phyloP scores from a whole-genome alignment of 768 basidiomycete genomes.

The Suillus sp. region DNA sequence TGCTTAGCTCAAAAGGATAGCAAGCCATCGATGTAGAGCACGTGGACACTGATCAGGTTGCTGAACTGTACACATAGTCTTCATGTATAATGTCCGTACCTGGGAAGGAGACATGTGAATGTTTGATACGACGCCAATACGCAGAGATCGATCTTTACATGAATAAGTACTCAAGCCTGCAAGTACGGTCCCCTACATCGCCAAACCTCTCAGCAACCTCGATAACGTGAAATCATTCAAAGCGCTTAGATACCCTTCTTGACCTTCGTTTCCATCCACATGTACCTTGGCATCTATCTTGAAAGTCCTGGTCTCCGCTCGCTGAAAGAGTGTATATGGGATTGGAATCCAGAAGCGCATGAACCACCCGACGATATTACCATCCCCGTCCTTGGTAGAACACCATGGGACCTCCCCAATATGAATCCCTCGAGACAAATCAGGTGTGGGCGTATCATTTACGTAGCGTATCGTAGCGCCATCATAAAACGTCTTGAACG shows the following conservation, averaged over 20 bases:
- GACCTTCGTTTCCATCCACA: slow-evolving; percentile 29
- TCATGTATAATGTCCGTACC: not conserved
- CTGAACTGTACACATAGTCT: not conserved
- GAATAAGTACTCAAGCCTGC: not conserved
- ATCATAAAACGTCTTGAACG: not conserved
- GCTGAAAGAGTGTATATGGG: slow-evolving; percentile 46
- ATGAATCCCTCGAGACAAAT: slow-evolving; percentile 19
- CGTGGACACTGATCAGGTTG: not conserved
- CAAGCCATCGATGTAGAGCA: not conserved
- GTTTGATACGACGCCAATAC: not conserved
- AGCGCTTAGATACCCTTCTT: slow-evolving; percentile 19
- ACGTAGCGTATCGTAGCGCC: slow-evolving; percentile 10
- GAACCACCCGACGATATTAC: slow-evolving; percentile 29
- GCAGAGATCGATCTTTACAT: not conserved
- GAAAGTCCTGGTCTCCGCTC: slow-evolving; percentile 49
- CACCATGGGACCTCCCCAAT: slow-evolving; percentile 19
- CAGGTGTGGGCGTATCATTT: not conserved
- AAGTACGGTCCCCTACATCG: not conserved
- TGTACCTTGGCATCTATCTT: slow-evolving; percentile 39
- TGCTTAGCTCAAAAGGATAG: not conserved
- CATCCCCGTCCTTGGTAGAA: slow-evolving; percentile 7
- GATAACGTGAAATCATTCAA: slow-evolving; percentile 45
- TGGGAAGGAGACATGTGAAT: not conserved
- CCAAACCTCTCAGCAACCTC: slow-evolving; percentile 36
- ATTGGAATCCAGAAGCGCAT: slow-evolving; percentile 39